Base-by-base conservation (phyloP, 2,329 filamentous ascomycete species). In the Aspergillus neoniger region DNA sequence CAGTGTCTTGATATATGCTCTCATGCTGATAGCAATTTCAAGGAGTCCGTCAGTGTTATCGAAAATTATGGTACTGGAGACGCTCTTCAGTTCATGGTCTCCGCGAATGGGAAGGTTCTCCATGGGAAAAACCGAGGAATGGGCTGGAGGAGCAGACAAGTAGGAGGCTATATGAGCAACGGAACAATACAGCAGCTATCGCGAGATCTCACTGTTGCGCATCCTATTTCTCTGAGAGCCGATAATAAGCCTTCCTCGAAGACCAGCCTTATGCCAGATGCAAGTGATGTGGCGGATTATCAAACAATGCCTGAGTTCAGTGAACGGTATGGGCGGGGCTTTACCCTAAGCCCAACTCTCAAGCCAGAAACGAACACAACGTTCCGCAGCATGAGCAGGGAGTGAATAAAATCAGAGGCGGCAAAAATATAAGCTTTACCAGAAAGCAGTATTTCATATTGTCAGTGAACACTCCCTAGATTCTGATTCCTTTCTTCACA, bases 81-180 rank as follows among this genome's bases (percentile, higher is more conserved):
- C 56, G 64, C 74, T 32, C 39, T 77, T 7, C 73, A 76, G 55
- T 74, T 76, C 55, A 76, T 77, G 73, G 72, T 76, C 49, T 77
- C 74, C 38, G 69, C 73, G 10, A 70, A 74, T 59, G 38, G 38
- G 48, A 51, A 51, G 15, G 28, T 51, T 36, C 48, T 51, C 21
- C 48, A 51, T 51, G 48, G 48, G 15, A 51, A 51, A 51, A 51
- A 51, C 21, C 48, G 48, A 19, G 48, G 48, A 5, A 3, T 51
- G 48, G 48, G 48, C 36, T 51, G 48, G 48, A 51, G 48, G 28
- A 51, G 21, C 28, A 51, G 48, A 51, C 48, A 51, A 51, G 25
- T 51, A 32, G 48, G 48, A 51, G 48, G 48, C 8, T 51, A 51
- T 51, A 51, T 51, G 48, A 51, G 48, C 48, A 51, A 51, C 15